Evolutionary conservation across 2,329 filamentous ascomycete genomes (phyloP).

Genomic region (Scedosporium apiospermum): DNA sequence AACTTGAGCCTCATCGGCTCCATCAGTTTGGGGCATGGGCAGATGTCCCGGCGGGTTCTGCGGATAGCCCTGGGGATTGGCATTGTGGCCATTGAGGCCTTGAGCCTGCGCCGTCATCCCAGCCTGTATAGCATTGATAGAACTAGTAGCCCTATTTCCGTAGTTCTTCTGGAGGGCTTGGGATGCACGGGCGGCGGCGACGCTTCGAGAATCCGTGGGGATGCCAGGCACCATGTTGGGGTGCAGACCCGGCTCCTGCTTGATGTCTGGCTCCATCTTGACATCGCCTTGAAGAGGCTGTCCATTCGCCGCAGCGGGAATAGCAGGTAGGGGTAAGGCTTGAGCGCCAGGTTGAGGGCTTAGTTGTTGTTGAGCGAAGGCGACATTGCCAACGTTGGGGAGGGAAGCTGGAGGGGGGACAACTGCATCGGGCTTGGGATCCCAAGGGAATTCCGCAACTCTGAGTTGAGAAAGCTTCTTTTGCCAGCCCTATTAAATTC

Average conservation of each 20-base stretch:
- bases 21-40: conserved; percentile 57
- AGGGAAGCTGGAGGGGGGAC: conserved; percentile 14
- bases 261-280: conserved; percentile 36
- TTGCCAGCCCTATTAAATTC: conserved; percentile 70
- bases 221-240: conserved; percentile 19
- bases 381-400: conserved; percentile 20
- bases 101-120: conserved; percentile 20
- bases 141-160: conserved; percentile 54
- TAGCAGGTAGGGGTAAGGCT: conserved; percentile 16
- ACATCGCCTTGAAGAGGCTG: conserved; percentile 21
- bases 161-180: conserved; percentile 50
- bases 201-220: conserved; percentile 16
- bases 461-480: conserved; percentile 75
- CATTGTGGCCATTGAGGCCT: conserved; percentile 1
- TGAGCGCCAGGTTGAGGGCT: conserved; percentile 8
- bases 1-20: conserved; percentile 48
- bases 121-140: conserved; percentile 53
- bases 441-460: conserved; percentile 90
- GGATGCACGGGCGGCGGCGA: conserved; percentile 45
- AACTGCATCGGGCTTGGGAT: conserved; percentile 51
- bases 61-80: not conserved
- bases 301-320: not conserved
- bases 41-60: conserved; percentile 22
- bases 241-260: conserved; percentile 35
- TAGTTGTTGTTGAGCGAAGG: conserved; percentile 18